Base-by-base conservation (phyloP, 805 yeast species). In the Cyberlindnera xylosilytica region DNA sequence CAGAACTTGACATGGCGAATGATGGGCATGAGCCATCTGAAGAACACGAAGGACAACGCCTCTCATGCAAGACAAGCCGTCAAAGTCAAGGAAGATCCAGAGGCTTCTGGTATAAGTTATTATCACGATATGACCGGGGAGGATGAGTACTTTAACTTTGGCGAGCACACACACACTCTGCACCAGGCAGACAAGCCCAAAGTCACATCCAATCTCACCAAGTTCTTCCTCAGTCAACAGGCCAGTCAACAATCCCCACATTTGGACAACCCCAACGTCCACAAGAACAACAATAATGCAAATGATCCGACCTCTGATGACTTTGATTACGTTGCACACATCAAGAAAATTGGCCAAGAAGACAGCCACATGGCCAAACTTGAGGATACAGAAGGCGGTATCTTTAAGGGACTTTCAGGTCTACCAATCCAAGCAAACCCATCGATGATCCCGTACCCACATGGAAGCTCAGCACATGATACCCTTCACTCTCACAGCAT, bases 1-100 rank as follows among this genome's bases (percentile, higher is more conserved):
- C 87, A 85, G 56, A 89, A 89, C 58, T 63, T 88, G 41, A 81
- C 95, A 9, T 88, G 96, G 96, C 68, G 97, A 45, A 74, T 88
- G 78, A 83, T 88, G 90, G 77, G 73, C 34, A 67, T 83, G 51
- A 72, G 58, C 49, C 46, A 50, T 5, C 15, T 50, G 19, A 44
- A 37, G 37, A 30, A 22, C 31, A 23, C 34, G 3, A 20, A 37
- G n/a, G 16, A 8, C 4, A 18, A 23, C 15, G 3, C 19, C 36
- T 9, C 20, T 20, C 36, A 16, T 5, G 20, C 16, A 15, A 18
- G 12, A 17, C 18, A 13, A 16, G 33, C 7, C n/a, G n/a, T n/a
- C n/a, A n/a, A n/a, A n/a, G 20, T 30, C 6, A 16, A 30, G 13
- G 7, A 6, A 15, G 33, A 30, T 6, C 18, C 36, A 28, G 27